Base-by-base conservation (phyloP, 192 early-diverging fungal species). In the Polychytrium aggregatum region DNA sequence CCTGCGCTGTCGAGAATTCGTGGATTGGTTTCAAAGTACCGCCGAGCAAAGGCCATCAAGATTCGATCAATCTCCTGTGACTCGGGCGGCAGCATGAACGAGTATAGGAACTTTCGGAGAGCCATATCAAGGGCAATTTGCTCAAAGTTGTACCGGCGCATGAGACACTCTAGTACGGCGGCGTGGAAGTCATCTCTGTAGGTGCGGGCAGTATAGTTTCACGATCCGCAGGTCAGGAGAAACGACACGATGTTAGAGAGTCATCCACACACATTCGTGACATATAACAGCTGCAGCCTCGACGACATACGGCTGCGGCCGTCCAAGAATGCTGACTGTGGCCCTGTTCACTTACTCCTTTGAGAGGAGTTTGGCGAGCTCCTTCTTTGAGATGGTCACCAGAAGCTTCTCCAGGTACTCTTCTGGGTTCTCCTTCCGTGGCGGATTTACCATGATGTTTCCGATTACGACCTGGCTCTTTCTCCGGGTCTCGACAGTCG, bases 61-160 rank as follows among this genome's bases (percentile, higher is more conserved):
- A 84, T 75, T 20, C 83, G 72, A 60, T 90, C 87, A 49, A 90
- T 90, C 60, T 90, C 82, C 65, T 87, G 85, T 35, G 79, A 68
- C 67, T 90, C 87, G 39, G 81, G 77, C 7, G 87, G 87, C 35
- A 90, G 68, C 37, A 76, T 70, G 37, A 86, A 74, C 58, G 80
- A 70, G 35, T 76, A 68, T 41, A 89, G 65, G 35, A 88, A 70
- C 64, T 78, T 81, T 47, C 86, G 65, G 41, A 83, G 65, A 4
- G 82, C 79, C 39, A 81, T 58, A 57, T 84, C 82, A 21, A 84
- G 63, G 1, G 82, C 75, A 59, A 76, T 70, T 18, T 74, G 60
- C 38, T 55, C 44, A 60, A 83, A 83, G 52, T 77, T 72, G 48
- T 79, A 74, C 2, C 68, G 69, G 51, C 57, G 54, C 72, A 83